Percentiles rank a stretch among this genome's conserved stretches.
These are phyloP conservation scores for Melocanna baccifera DNA, from an alignment of 176 grass and related monocot genomes.

Conservation along the genomic window DNA sequence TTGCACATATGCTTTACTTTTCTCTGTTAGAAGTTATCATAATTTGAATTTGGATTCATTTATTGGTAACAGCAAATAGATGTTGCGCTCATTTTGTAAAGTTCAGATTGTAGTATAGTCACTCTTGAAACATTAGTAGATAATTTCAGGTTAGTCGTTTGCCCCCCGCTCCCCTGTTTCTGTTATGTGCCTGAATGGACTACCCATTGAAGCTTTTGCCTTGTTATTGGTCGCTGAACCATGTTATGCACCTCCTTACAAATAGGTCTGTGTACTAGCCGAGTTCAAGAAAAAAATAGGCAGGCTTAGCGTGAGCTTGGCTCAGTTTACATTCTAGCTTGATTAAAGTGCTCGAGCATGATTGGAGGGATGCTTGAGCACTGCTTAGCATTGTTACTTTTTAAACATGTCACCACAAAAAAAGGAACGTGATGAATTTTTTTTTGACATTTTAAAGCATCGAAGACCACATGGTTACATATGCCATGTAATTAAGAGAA, in stretches of 20 bases:
- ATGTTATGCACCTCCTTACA: neutral
- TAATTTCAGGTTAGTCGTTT: conserved; percentile 3
- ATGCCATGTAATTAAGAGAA: neutral
- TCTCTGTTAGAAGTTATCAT: neutral
- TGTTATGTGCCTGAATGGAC: neutral
- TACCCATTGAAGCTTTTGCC: neutral
- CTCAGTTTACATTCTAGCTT: conserved; percentile 22
- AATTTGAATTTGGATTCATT: conserved; percentile 17
- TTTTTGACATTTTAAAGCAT: neutral
- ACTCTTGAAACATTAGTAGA: neutral
- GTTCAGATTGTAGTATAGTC: neutral
- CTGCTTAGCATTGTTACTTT: neutral
- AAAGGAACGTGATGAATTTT: neutral
- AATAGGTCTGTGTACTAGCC: neutral
- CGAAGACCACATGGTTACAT: neutral
- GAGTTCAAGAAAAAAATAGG: neutral
- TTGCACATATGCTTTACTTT: neutral
- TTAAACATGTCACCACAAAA: neutral
- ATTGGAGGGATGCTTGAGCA: neutral
- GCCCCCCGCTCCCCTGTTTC: neutral
- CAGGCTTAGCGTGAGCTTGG: neutral
- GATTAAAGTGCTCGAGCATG: neutral
- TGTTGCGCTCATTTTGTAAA: neutral
- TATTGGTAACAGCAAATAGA: conserved; percentile 17
- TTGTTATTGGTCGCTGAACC: neutral